Conservation (phyloP, 192 early-diverging fungal species). For the Glomus cerebriforme region DNA sequence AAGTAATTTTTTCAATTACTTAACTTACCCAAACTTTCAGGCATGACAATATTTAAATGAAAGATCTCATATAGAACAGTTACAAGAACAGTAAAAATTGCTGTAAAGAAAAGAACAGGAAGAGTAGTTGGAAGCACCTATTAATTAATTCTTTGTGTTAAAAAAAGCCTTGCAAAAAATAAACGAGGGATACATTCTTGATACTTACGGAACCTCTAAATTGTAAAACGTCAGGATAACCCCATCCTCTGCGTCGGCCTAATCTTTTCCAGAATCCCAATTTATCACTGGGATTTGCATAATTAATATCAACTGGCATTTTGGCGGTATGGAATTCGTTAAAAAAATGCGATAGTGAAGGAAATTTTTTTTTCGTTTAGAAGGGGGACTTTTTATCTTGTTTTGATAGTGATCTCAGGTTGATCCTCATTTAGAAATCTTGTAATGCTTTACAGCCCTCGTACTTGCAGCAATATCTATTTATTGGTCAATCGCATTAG, state of each 20-base stretch:
- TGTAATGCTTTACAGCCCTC: background rate
- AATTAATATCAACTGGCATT: conserved; percentile 5
- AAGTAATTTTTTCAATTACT: background rate
- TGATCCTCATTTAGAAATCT: background rate
- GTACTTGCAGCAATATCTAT: background rate
- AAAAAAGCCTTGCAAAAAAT: background rate
- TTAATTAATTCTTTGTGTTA: background rate
- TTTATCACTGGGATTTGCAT: background rate
- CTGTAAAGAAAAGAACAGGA: conserved; percentile 9
- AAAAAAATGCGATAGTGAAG: background rate
- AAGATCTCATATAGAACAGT: background rate
- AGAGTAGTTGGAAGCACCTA: conserved; percentile 14
- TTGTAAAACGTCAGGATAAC: background rate
- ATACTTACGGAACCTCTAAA: conserved; percentile 7
- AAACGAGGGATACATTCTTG: background rate
- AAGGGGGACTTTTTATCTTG: background rate
- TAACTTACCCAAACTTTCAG: conserved; percentile 2
- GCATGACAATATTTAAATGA: background rate
- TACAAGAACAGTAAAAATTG: background rate
- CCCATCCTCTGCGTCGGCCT: conserved; percentile 2
- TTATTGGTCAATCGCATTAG: background rate
- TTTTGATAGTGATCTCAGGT: background rate
- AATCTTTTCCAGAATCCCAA: background rate
- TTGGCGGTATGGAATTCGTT: background rate
- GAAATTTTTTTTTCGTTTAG: background rate